Base-by-base conservation (phyloP, 2,329 filamentous ascomycete species). In the Ilyonectria mors-panacis region DNA sequence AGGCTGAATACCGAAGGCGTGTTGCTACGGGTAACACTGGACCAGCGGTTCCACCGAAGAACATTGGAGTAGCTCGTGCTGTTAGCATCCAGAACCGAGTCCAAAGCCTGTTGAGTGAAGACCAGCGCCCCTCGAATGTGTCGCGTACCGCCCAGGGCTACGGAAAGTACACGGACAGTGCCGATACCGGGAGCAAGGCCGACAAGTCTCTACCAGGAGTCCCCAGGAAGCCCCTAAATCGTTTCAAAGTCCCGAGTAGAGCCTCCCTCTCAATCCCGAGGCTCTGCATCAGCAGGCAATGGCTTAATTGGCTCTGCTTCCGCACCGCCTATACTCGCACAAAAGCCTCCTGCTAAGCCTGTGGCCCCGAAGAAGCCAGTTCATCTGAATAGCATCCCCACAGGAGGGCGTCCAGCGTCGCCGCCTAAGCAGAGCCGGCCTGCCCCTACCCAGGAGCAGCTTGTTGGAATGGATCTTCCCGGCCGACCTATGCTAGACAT, bases 41-140 rank as follows among this genome's bases (percentile, higher is more conserved):
- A 48, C 78, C 81, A 7, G 79, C 78, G 19, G 83, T 82, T 17
- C 81, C 81, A 62, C 88, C 86, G 63, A 89, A 85, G 79, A 87
- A 82, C 75, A 87, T 87, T 76, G 88, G 85, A 54, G 81, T 88
- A 3, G 89, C 89, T 15, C 86, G 91, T 47, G 94, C 94, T 19
- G 88, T 91, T n/a, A 93, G 92, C 28, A 99, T 99, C 74, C 94
- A 98, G 78, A 94, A 93, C 77, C 92, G 95, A 70, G 94, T 99
- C 61, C 93, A 97, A 82, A 94, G 89, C 56, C 85, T 98, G 56
- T 84, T 99, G 17, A 91, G 91, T 67, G 95, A 98, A 76, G 94
- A 92, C 45, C 89, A 90, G 73, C 90, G 86, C 70, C 81, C 85
- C 1, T 78, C 86, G 1, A 82, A 83, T 15, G 87, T 89, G 30